phyloP scores from a whole-genome alignment of 2,329 filamentous ascomycete genomes.

The Stagonosporopsis vannaccii region DNA sequence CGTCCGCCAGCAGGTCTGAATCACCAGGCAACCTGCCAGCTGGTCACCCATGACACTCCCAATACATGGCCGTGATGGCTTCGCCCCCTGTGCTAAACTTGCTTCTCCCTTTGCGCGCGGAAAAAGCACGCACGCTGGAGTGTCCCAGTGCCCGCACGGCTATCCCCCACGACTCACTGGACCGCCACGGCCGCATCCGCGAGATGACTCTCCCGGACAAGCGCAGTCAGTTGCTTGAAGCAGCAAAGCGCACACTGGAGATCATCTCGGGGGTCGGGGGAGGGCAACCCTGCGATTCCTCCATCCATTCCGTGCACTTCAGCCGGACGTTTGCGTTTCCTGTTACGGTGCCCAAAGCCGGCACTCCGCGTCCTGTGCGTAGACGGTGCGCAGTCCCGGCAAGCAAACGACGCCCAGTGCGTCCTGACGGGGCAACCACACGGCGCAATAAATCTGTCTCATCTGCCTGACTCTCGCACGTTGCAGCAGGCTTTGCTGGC shows the following conservation, averaged over 20 bases:
- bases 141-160: slow-evolving; percentile 15
- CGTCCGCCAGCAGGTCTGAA: slow-evolving; percentile 29
- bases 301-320: slow-evolving; percentile 13
- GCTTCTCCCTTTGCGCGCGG: slow-evolving; percentile 14
- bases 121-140: slow-evolving; percentile 15
- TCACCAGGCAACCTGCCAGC: slow-evolving; percentile 27
- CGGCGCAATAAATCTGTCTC: slow-evolving; percentile 14
- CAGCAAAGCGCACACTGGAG: slow-evolving; percentile 11
- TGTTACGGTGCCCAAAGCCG: slow-evolving; percentile 9
- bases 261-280: slow-evolving; percentile 17
- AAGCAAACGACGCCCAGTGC: slow-evolving; percentile 2
- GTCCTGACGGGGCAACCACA: slow-evolving; percentile 11
- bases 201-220: slow-evolving; percentile 12
- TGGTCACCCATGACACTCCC: slow-evolving; percentile 14
- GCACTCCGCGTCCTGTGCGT: slow-evolving; percentile 5
- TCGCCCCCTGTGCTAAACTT: slow-evolving; percentile 10
- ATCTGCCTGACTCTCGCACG: slow-evolving; percentile 9
- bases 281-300: slow-evolving; percentile 5
- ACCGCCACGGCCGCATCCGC: slow-evolving; percentile 20
- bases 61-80: slow-evolving; percentile 2
- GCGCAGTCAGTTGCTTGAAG: slow-evolving; percentile 5
- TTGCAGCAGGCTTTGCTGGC: not conserved
- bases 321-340: slow-evolving; percentile 19
- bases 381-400: slow-evolving; percentile 8
- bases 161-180: slow-evolving; percentile 9